Conservation (phyloP, 306 rosid genomes). For the Styphnolobium japonicum region DNA sequence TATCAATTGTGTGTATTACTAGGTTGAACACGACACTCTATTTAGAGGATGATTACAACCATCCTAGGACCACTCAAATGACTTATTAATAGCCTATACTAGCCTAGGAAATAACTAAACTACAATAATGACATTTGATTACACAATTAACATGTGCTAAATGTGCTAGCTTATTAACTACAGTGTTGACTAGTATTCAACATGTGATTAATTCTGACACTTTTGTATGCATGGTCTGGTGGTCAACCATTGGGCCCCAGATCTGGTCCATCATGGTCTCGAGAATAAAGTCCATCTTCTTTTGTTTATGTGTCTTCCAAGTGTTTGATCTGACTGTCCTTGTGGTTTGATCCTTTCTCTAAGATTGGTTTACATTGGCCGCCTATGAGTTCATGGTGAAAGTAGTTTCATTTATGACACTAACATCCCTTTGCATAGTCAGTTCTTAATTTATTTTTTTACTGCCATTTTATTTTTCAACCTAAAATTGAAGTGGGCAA, state of each 20-base stretch:
- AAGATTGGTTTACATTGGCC: not conserved
- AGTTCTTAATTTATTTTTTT: not conserved
- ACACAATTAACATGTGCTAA: too few relatives aligned
- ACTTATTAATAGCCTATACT: too few relatives aligned
- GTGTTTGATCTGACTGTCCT: constrained; percentile 19
- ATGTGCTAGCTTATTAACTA: too few relatives aligned
- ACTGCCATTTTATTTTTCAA: not conserved
- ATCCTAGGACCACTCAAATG: too few relatives aligned
- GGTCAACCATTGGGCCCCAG: not conserved
- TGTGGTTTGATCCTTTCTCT: not conserved
- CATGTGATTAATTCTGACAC: too few relatives aligned
- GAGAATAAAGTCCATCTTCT: not conserved
- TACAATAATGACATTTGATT: too few relatives aligned
- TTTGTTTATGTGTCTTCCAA: not conserved
- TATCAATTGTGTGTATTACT: too few relatives aligned
- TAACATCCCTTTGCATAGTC: not conserved
- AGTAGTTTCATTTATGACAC: not conserved
- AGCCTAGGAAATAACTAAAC: too few relatives aligned
- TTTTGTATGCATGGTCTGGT: not conserved
- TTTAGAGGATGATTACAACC: too few relatives aligned
- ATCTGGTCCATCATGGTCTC: not conserved
- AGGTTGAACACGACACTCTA: too few relatives aligned
- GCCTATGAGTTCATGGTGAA: not conserved
- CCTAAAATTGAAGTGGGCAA: not conserved
- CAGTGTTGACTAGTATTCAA: too few relatives aligned